A percentile compares a stretch with the other conserved stretches of the same genome.
These are phyloP conservation scores for Mycena amicta DNA, from an alignment of 768 basidiomycete species.

Conservation along the genomic window DNA sequence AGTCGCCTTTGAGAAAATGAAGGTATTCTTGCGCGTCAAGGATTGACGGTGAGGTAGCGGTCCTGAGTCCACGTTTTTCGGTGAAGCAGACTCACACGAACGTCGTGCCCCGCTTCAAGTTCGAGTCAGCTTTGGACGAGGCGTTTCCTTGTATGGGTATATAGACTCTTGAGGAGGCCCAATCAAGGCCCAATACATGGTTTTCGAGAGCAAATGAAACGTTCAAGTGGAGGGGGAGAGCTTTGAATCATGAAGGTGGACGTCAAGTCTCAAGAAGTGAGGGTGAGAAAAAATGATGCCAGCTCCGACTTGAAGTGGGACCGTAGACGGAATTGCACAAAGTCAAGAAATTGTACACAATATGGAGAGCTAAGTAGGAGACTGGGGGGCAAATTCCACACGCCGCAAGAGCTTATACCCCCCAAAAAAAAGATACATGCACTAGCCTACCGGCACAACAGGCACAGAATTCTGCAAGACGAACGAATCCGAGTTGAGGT, in stretches of 20 bases:
- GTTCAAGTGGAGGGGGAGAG: background rate
- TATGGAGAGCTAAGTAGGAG: no score
- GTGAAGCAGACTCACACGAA: constrained; percentile 3
- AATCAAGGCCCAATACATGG: no score
- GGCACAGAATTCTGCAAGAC: background rate
- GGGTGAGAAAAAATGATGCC: background rate
- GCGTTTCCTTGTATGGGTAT: background rate
- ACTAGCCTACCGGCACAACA: background rate
- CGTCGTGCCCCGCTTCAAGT: constrained; percentile 2
- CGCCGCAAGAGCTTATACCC: no score
- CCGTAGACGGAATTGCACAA: no score
- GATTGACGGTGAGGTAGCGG: background rate
- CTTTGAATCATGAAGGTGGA: background rate
- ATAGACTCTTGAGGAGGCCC: background rate
- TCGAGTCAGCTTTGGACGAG: background rate
- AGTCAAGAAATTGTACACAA: no score
- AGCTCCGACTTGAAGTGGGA: no score
- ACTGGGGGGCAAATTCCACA: no score
- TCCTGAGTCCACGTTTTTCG: constrained; percentile 2
- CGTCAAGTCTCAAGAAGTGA: background rate
- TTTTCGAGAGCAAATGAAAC: constrained; percentile 4
- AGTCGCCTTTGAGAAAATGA: no score
- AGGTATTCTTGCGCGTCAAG: background rate
- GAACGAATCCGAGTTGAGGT: constrained; percentile 23
- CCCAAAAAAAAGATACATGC: background rate